Base-by-base conservation (phyloP, 768 basidiomycete genomes). In the Boletus vinaceobasis region DNA sequence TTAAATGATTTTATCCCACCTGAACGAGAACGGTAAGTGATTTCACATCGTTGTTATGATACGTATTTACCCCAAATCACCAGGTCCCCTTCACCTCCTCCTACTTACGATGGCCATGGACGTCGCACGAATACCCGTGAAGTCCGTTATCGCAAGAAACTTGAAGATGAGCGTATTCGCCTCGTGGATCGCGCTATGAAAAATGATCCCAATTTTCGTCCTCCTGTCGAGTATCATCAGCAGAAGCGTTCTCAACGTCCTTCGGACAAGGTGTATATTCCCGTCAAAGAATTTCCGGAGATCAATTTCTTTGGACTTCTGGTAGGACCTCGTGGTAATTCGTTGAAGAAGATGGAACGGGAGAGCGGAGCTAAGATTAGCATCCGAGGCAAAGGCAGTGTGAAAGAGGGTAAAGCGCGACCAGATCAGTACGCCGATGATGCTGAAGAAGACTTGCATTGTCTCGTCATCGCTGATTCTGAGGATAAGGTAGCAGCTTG, bases 221-320 rank as follows among this genome's bases (percentile, higher is more conserved):
- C 97, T 50, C 97, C 97, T 10, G 88, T 93, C 52, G 97, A 99
- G 72, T 96, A 98, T 68, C 90, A 93, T 59, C 90, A 93, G 70
- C 88, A 93, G 69, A 96, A 97, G 73, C 88, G 93, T 32, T 91
- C 90, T 39, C 90, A 91, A 55, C 84, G 93, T 44, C 95, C 96
- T 14, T 90, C 90, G 33, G 97, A 99, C 56, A 98, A 98, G 75
- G 97, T 99, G 57, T 99, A 98, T 71, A 98, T 99, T 57, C 97
- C 97, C 38, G 95, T 98, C 70, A 98, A 99, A 72, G 97, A 99
- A 74, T 99, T 99, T 64, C 97, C 97, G 2, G 96, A 98, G 75
- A 98, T 99, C 79, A 99, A 99, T 71, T 99, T 98, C 77, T 98
- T 99, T 65, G 97, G 97, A 63, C 78, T 99, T 58, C 83, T 99